Conservation (phyloP, 768 basidiomycete genomes). For the Leccinum boreale region DNA sequence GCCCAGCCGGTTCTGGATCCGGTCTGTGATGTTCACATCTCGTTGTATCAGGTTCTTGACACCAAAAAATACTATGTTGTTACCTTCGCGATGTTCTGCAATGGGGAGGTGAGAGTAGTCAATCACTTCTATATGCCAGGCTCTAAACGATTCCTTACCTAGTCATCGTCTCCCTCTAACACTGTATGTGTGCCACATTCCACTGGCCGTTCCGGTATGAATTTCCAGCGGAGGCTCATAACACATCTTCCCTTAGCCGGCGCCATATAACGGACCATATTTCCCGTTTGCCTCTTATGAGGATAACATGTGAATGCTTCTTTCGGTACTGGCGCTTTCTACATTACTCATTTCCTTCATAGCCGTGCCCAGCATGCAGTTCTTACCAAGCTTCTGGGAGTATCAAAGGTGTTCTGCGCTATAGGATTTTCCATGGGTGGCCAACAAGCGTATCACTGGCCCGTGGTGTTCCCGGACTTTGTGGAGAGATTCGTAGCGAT, state of each 20-base stretch:
- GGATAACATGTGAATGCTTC: slow-evolving; percentile 48
- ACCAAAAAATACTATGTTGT: slow-evolving; percentile 51
- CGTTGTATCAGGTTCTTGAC: slow-evolving; percentile 41
- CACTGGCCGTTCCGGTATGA: neutral
- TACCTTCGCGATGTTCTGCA: slow-evolving; percentile 56
- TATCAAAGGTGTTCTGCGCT: slow-evolving; percentile 17
- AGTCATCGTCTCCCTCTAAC: slow-evolving; percentile 65
- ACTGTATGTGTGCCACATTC: slow-evolving; percentile 23
- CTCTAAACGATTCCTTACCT: neutral
- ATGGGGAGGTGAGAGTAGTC: slow-evolving; percentile 46
- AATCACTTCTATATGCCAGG: neutral
- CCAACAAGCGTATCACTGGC: slow-evolving; percentile 58
- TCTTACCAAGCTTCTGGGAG: slow-evolving; percentile 32
- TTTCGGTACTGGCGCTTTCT: neutral
- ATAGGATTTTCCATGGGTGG: slow-evolving; percentile 63
- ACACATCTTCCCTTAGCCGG: slow-evolving; percentile 33
- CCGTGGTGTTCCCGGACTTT: slow-evolving; percentile 54
- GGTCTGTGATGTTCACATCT: neutral
- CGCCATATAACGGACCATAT: slow-evolving; percentile 58
- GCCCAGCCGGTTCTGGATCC: neutral
- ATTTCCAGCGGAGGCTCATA: neutral
- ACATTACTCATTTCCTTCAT: neutral
- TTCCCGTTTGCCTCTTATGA: slow-evolving; percentile 55
- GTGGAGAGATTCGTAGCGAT: slow-evolving; percentile 45
- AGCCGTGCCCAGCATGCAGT: slow-evolving; percentile 57